Percentiles rank a stretch among this genome's conserved stretches.
These are phyloP conservation scores for Scenedesmus sp. DNA, from an alignment of 163 green algal genomes.

Conservation along the genomic window DNA sequence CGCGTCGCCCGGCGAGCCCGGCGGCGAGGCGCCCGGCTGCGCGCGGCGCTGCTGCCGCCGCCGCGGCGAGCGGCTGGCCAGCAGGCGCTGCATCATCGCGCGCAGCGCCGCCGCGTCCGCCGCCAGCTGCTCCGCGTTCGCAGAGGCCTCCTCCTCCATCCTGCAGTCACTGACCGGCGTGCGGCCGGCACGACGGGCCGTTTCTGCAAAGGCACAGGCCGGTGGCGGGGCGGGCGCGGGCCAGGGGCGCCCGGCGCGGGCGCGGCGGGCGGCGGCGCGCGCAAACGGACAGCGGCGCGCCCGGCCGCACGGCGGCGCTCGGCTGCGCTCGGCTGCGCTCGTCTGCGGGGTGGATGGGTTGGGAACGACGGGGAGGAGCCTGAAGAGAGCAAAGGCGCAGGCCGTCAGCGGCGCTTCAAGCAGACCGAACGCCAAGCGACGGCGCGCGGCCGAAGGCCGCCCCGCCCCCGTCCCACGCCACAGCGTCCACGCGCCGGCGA, in stretches of 20 bases:
- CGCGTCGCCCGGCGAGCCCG: neutral
- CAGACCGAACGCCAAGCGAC: no score
- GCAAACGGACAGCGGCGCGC: neutral
- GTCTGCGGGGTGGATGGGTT: no score
- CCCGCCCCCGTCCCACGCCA: no score
- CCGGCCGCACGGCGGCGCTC: no score
- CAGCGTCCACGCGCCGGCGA: no score
- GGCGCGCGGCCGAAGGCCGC: no score
- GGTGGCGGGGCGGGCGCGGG: neutral
- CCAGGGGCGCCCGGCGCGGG: neutral
- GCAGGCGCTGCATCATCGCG: constrained; percentile 17
- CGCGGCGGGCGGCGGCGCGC: neutral
- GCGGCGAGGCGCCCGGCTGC: no score
- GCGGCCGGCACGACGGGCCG: no score
- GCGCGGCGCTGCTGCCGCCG: neutral
- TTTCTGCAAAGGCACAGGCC: neutral
- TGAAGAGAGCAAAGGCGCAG: no score
- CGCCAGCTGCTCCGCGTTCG: neutral
- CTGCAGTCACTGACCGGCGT: neutral
- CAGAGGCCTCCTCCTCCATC: neutral
- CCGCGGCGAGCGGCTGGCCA: neutral
- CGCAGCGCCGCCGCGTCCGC: constrained; percentile 24
- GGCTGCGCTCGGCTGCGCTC: no score
- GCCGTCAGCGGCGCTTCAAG: no score
- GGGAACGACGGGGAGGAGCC: no score